Evolutionary conservation across 495 filamentous ascomycete species (phyloP).

Genomic region (Penicillium chermesinum): DNA sequence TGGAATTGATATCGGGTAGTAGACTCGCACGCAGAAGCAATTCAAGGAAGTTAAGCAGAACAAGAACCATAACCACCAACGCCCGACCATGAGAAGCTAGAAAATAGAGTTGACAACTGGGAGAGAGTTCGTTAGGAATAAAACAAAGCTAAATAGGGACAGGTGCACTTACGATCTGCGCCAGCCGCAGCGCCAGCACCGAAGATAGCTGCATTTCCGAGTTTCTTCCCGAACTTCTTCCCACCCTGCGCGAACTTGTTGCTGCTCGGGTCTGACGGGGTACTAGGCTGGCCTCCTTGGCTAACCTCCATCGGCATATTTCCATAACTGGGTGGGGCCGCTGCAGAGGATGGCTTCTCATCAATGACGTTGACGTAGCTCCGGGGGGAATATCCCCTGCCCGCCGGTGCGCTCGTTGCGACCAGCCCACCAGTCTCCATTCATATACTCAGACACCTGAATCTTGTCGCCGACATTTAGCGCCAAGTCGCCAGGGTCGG

Average conservation of each 20-base stretch:
- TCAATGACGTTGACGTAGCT: slow-evolving; percentile 69
- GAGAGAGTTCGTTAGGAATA: not conserved
- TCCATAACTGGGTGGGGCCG: slow-evolving; percentile 38
- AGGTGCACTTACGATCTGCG: slow-evolving; percentile 44
- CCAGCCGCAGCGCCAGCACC: slow-evolving; percentile 88
- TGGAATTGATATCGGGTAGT: too few species aligned
- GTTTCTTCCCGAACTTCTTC: slow-evolving; percentile 55
- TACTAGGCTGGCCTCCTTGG: slow-evolving; percentile 33
- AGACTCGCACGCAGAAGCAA: not conserved
- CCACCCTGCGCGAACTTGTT: slow-evolving; percentile 50
- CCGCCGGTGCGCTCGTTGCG: slow-evolving; percentile 69
- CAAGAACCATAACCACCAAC: slow-evolving; percentile 27
- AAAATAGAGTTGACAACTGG: slow-evolving; percentile 6
- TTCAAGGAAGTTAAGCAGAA: not conserved
- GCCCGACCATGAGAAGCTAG: slow-evolving; percentile 21
- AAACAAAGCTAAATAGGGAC: not conserved
- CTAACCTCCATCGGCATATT: slow-evolving; percentile 51
- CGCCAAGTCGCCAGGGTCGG: slow-evolving; percentile 72
- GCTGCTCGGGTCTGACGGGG: slow-evolving; percentile 27
- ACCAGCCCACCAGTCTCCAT: slow-evolving; percentile 92
- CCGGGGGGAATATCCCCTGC: slow-evolving; percentile 87
- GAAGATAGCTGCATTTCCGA: slow-evolving; percentile 63
- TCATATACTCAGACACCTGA: slow-evolving; percentile 82
- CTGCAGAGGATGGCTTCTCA: slow-evolving; percentile 33
- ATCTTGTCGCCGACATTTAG: slow-evolving; percentile 73